These are phyloP conservation scores for Penicillium fimorum DNA, from an alignment of 495 filamentous ascomycete genomes.

Conservation along the genomic window DNA sequence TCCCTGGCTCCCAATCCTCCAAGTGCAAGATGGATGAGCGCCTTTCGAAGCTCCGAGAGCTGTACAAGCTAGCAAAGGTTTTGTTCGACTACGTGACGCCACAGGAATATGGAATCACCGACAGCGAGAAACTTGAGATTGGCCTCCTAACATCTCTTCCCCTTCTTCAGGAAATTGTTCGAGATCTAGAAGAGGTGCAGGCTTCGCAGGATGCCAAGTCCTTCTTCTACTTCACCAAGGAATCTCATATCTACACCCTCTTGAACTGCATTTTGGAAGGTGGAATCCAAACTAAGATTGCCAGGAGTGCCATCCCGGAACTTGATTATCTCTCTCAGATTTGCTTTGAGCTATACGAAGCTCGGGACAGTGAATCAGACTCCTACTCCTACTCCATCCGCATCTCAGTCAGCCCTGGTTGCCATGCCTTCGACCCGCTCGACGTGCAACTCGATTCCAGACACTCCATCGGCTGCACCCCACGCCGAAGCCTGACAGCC, in stretches of 20 bases:
- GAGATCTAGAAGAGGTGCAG: constrained; percentile 95
- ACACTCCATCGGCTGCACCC: constrained; percentile 91
- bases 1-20: constrained; percentile 69
- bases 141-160: constrained; percentile 91
- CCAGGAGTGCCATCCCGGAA: constrained; percentile 89
- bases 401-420: constrained; percentile 92
- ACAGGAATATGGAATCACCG: constrained; percentile 94
- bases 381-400: constrained; percentile 90
- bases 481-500: constrained; percentile 82
- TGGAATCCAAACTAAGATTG: constrained; percentile 88
- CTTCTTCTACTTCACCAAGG: constrained; percentile 99
- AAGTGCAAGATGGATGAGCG: constrained; percentile 82
- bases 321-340: constrained; percentile 97
- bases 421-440: constrained; percentile 90
- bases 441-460: constrained; percentile 94
- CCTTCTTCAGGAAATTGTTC: constrained; percentile 90
- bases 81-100: constrained; percentile 98
- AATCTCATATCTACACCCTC: constrained; percentile 96
- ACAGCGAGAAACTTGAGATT: constrained; percentile 95
- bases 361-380: constrained; percentile 70
- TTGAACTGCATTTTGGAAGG: constrained; percentile 97
- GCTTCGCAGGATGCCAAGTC: constrained; percentile 88
- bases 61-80: constrained; percentile 90
- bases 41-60: constrained; percentile 81
- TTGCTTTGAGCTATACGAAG: constrained; percentile 96